phyloP scores from a whole-genome alignment of 2,329 filamentous ascomycete species.

The Claviceps cyperi region DNA sequence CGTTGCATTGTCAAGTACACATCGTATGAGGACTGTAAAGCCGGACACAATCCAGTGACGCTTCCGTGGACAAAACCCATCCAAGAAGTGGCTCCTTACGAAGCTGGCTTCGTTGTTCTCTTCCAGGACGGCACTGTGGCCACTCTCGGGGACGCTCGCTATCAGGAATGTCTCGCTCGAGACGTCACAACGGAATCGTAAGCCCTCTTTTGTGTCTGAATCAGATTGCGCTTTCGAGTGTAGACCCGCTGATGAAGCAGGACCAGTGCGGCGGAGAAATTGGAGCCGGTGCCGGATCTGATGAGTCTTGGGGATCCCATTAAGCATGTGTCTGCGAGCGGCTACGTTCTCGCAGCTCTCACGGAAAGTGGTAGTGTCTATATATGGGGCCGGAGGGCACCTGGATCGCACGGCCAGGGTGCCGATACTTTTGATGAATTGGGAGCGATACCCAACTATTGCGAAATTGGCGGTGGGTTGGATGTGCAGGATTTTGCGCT shows the following conservation, averaged over 20 bases:
- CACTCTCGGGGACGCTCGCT: slow-evolving; percentile 45
- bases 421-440: slow-evolving; percentile 16
- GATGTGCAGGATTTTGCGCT: slow-evolving; percentile 44
- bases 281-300: slow-evolving; percentile 33
- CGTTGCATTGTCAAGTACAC: slow-evolving; percentile 11
- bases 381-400: slow-evolving; percentile 36
- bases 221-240: not conserved
- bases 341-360: slow-evolving; percentile 43
- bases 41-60: slow-evolving; percentile 1
- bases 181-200: slow-evolving; percentile 24
- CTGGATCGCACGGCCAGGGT: slow-evolving; percentile 9
- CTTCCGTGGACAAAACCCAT: slow-evolving; percentile 16
- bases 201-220: slow-evolving; percentile 3
- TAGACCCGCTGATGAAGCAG: slow-evolving; percentile 5
- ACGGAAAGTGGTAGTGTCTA: slow-evolving; percentile 45
- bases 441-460: slow-evolving; percentile 24
- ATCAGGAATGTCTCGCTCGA: slow-evolving; percentile 40
- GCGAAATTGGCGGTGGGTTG: slow-evolving; percentile 29
- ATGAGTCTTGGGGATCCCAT: slow-evolving; percentile 36
- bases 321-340: slow-evolving; percentile 37
- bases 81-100: slow-evolving; percentile 30
- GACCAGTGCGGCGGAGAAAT: slow-evolving; percentile 29
- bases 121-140: slow-evolving; percentile 29
- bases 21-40: slow-evolving; percentile 10
- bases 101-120: slow-evolving; percentile 34